Conservation (phyloP, 2,329 filamentous ascomycete species). For the Rutstroemia sp. region DNA sequence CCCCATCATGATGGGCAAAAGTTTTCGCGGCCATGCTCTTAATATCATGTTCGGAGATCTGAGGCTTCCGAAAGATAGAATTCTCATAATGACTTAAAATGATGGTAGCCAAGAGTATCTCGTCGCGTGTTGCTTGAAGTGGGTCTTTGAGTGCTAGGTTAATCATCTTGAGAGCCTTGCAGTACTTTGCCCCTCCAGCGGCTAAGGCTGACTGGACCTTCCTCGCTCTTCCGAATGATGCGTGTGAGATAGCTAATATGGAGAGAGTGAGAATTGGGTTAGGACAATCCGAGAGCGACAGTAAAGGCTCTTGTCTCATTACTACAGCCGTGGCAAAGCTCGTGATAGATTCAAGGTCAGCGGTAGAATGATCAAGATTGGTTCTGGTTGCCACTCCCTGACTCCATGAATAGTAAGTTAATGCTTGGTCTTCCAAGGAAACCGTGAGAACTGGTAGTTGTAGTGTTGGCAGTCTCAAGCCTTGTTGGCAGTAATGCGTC, state of each 20-base stretch:
- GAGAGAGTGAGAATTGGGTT: constrained; percentile 7
- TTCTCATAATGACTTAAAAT: constrained; percentile 12
- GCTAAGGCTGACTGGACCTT: neutral
- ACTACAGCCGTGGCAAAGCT: neutral
- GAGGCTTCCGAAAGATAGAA: neutral
- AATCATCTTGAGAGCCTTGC: constrained; percentile 7
- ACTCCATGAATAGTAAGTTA: neutral
- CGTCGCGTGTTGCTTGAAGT: neutral
- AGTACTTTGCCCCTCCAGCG: constrained; percentile 1
- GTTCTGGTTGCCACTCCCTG: neutral
- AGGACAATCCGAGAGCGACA: neutral
- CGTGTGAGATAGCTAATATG: constrained; percentile 7
- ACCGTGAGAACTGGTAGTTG: neutral
- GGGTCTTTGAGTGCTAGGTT: constrained; percentile 5
- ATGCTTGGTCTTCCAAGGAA: neutral
- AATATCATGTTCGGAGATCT: neutral
- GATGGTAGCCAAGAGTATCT: constrained; percentile 9
- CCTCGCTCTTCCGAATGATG: neutral
- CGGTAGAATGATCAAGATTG: neutral
- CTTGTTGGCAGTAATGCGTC: too few species aligned
- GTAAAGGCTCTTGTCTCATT: neutral
- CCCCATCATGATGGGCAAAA: constrained; percentile 7
- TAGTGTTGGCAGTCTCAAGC: neutral
- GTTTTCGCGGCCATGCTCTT: constrained; percentile 4
- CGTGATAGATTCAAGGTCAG: neutral